Percentiles rank a stretch among this genome's conserved stretches.
Conservation (phyloP, 208 protist genomes). For the Naegleria lovaniensis region DNA sequence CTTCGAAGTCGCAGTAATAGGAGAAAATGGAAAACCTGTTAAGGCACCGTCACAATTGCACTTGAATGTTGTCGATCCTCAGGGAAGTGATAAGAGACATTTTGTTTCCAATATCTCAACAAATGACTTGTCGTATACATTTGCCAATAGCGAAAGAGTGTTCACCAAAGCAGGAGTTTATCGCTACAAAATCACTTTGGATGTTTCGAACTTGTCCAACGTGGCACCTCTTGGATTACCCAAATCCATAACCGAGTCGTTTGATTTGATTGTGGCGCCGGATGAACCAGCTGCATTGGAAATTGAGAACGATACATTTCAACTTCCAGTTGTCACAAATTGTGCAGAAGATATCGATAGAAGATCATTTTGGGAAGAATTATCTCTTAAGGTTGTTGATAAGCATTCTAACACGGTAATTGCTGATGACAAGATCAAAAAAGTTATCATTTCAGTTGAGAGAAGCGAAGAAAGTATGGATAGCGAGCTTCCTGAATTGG, state of each 20-base stretch:
- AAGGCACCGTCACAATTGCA: not conserved
- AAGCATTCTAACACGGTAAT: not conserved
- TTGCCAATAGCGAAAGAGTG: not conserved
- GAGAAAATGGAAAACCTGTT: not conserved
- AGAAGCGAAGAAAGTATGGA: not conserved
- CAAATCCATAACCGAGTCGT: not conserved
- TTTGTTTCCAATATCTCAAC: not conserved
- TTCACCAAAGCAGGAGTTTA: not conserved
- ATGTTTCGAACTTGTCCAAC: not conserved
- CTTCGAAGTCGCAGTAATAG: not conserved
- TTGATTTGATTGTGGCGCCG: not conserved
- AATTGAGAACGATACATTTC: not conserved
- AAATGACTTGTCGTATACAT: not conserved
- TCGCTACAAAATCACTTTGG: not conserved
- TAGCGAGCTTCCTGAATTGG: not conserved
- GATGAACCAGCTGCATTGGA: not conserved
- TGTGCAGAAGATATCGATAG: not conserved
- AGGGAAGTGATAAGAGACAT: not conserved
- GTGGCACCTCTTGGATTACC: not conserved
- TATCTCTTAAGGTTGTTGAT: not conserved
- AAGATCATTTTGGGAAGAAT: not conserved
- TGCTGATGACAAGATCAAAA: not conserved
- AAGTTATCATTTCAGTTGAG: not conserved
- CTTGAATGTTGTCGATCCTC: not conserved
- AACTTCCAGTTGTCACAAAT: not conserved